A percentile compares a stretch with the other conserved stretches of the same genome.
Evolutionary conservation across 2,329 filamentous ascomycete genomes (phyloP).

Genomic region (Aspergillus puulaauensis): DNA sequence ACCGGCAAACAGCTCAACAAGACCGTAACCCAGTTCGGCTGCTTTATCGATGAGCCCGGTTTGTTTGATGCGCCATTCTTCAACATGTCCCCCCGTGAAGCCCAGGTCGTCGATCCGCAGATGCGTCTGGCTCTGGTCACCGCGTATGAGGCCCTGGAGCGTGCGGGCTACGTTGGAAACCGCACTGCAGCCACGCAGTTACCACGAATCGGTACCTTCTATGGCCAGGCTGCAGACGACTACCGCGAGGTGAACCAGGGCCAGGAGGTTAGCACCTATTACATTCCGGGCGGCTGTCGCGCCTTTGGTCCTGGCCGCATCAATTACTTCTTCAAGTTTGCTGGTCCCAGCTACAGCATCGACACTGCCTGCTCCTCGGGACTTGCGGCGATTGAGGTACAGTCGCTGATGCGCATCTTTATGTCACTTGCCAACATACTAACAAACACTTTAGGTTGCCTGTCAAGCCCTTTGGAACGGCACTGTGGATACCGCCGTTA

Average conservation of each 20-base stretch:
- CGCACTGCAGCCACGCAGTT: slow-evolving; percentile 63
- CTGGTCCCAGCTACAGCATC: slow-evolving; percentile 48
- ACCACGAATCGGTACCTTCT: slow-evolving; percentile 67
- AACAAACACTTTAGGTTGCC: slow-evolving; percentile 40
- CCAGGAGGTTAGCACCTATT: slow-evolving; percentile 58
- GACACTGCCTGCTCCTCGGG: slow-evolving; percentile 69
- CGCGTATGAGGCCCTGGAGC: slow-evolving; percentile 76
- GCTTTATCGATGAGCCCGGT: slow-evolving; percentile 37
- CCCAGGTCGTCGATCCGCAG: slow-evolving; percentile 68
- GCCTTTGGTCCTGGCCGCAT: too few relatives aligned
- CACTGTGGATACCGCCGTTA: slow-evolving; percentile 76
- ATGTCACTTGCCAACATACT: too few relatives aligned
- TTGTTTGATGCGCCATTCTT: slow-evolving; percentile 43
- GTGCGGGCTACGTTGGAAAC: slow-evolving; percentile 71
- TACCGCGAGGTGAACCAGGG: slow-evolving; percentile 65
- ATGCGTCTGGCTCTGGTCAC: slow-evolving; percentile 72
- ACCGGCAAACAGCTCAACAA: slow-evolving; percentile 31
- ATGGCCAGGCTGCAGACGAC: slow-evolving; percentile 68
- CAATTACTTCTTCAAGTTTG: too few relatives aligned
- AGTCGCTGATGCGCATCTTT: too few relatives aligned
- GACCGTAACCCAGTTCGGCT: slow-evolving; percentile 32
- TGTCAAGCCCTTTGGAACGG: slow-evolving; percentile 70
- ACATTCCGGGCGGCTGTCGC: too few relatives aligned
- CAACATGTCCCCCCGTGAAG: slow-evolving; percentile 61
- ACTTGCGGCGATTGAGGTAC: slow-evolving; percentile 63